phyloP scores from a whole-genome alignment of 1,284 basidiomycete genomes.

The Volvariella surrecta region DNA sequence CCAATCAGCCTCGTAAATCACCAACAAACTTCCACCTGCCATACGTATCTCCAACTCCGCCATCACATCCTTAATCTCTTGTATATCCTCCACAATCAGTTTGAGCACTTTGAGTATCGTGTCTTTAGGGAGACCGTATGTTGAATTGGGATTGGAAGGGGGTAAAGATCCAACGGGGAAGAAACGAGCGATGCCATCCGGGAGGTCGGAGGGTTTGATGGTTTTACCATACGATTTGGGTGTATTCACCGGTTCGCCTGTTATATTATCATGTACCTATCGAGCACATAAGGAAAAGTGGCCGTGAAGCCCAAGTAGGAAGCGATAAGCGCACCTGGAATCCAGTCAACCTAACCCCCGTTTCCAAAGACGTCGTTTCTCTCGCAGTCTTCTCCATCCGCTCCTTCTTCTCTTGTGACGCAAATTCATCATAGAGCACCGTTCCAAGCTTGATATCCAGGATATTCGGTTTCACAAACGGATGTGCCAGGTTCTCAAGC shows the following conservation, averaged over 20 bases:
- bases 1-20: slow-evolving; percentile 76
- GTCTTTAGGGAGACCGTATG: slow-evolving; percentile 43
- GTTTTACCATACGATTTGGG: slow-evolving; percentile 80
- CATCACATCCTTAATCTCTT: slow-evolving; percentile 49
- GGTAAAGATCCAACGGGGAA: slow-evolving; percentile 47
- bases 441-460: slow-evolving; percentile 92
- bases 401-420: slow-evolving; percentile 67
- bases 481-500: slow-evolving; percentile 73
- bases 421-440: slow-evolving; percentile 66
- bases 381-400: slow-evolving; percentile 72
- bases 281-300: slow-evolving; percentile 3
- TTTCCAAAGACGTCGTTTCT: slow-evolving; percentile 66
- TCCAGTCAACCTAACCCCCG: slow-evolving; percentile 80
- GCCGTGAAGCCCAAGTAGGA: slow-evolving; percentile 1
- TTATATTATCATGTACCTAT: slow-evolving; percentile 68
- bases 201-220: slow-evolving; percentile 59
- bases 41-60: slow-evolving; percentile 64
- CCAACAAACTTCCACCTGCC: slow-evolving; percentile 73
- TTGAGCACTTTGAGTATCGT: slow-evolving; percentile 55
- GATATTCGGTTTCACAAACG: slow-evolving; percentile 77
- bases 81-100: slow-evolving; percentile 45
- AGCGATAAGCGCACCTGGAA: slow-evolving; percentile 63
- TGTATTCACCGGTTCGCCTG: slow-evolving; percentile 46
- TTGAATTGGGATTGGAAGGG: slow-evolving; percentile 10
- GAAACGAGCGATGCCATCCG: slow-evolving; percentile 68